phyloP scores from a whole-genome alignment of 169 alveolate genomes.

The Cryptosporidium sp. region DNA sequence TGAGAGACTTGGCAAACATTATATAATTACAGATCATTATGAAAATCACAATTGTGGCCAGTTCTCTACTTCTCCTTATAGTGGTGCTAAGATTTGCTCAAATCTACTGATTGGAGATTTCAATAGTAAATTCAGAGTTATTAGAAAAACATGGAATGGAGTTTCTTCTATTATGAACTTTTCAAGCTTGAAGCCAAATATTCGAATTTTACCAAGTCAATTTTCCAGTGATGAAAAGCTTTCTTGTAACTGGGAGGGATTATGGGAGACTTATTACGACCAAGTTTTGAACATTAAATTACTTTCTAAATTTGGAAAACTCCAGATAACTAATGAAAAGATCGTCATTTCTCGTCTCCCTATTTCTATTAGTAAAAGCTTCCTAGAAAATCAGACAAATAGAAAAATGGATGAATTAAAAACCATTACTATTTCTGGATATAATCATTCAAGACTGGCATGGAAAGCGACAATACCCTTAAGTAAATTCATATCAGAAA shows the following conservation, averaged over 20 bases:
- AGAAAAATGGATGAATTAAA: not conserved
- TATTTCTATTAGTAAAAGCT: not conserved
- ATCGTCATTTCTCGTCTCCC: slow-evolving; percentile 41
- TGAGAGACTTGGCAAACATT: slow-evolving; percentile 17
- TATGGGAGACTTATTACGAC: slow-evolving; percentile 33
- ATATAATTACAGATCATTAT: not conserved
- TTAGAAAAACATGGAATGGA: slow-evolving; percentile 68
- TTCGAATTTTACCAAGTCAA: slow-evolving; percentile 18
- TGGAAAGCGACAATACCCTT: slow-evolving; percentile 21
- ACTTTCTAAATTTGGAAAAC: slow-evolving; percentile 10
- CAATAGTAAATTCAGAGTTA: not conserved
- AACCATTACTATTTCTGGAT: slow-evolving; percentile 32
- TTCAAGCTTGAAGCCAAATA: slow-evolving; percentile 24
- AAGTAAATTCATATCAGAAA: not conserved
- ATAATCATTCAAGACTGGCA: not conserved
- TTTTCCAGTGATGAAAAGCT: slow-evolving; percentile 15
- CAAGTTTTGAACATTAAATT: not conserved
- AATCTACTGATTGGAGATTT: slow-evolving; percentile 9
- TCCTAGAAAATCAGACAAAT: not conserved
- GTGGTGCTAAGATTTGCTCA: not conserved
- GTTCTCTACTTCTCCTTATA: slow-evolving; percentile 14
- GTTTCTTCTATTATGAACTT: slow-evolving; percentile 44
- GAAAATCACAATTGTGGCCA: not conserved
- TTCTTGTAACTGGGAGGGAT: slow-evolving; percentile 52
- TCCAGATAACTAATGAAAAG: slow-evolving; percentile 22